Conservation (phyloP, 2,329 filamentous ascomycete species). For the Calonectria crousiana region DNA sequence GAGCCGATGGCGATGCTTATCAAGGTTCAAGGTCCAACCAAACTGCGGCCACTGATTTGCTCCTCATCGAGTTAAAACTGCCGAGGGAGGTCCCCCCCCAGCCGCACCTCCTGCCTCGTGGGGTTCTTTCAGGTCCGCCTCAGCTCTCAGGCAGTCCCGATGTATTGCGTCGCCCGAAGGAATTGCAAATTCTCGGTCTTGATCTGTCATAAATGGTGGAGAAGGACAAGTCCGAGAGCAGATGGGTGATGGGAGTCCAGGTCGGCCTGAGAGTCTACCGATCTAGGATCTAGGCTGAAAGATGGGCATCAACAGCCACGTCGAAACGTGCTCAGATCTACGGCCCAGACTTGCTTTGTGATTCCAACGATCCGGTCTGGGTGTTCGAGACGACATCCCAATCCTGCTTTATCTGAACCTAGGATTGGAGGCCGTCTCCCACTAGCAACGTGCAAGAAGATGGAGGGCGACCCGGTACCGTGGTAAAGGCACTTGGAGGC, state of each 20-base stretch:
- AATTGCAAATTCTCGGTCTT: constrained; percentile 22
- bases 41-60: constrained; percentile 18
- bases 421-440: constrained; percentile 19
- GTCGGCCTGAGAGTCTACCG: constrained; percentile 29
- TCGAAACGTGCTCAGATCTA: constrained; percentile 25
- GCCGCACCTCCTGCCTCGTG: constrained; percentile 18
- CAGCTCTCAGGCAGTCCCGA: constrained; percentile 15
- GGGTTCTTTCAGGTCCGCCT: constrained; percentile 25
- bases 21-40: constrained; percentile 15
- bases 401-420: constrained; percentile 6
- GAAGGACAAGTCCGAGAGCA: constrained; percentile 29
- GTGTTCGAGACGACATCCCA: constrained; percentile 15
- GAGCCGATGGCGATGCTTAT: constrained; percentile 13
- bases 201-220: constrained; percentile 39
- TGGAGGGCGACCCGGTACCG: constrained; percentile 33
- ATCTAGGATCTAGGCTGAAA: constrained; percentile 36
- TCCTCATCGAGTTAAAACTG: constrained; percentile 31
- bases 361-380: constrained; percentile 17
- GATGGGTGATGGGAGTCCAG: constrained; percentile 32
- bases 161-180: constrained; percentile 17
- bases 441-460: constrained; percentile 21
- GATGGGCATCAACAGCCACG: constrained; percentile 30
- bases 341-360: constrained; percentile 19
- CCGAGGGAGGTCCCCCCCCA: constrained; percentile 15
- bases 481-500: constrained; percentile 33